These are phyloP conservation scores for Ustilago loliicola DNA, from an alignment of 1,284 basidiomycete genomes.

Conservation along the genomic window DNA sequence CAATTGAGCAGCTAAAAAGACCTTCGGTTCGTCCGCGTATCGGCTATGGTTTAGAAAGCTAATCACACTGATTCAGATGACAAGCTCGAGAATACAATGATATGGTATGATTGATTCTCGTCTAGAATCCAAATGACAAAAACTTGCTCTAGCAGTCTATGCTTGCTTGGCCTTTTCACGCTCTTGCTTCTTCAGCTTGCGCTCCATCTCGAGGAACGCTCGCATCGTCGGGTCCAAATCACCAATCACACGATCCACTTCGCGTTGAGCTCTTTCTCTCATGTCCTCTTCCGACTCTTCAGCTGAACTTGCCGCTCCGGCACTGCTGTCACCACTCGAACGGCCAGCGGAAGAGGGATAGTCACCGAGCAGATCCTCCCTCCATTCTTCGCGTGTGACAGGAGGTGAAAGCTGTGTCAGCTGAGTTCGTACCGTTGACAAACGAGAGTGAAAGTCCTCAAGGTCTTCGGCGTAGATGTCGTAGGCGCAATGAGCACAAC, in stretches of 20 bases:
- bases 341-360: conserved; percentile 68
- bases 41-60: too few relatives aligned
- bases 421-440: conserved; percentile 74
- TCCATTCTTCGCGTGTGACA: conserved; percentile 76
- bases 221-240: conserved; percentile 64
- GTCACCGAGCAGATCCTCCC: conserved; percentile 70
- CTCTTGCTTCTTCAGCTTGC: conserved; percentile 59
- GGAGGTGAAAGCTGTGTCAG: conserved; percentile 75
- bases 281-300: conserved; percentile 18
- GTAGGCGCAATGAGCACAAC: conserved; percentile 88
- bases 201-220: conserved; percentile 67
- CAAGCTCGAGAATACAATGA: neutral
- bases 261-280: conserved; percentile 43
- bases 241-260: conserved; percentile 52
- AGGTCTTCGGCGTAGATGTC: conserved; percentile 85
- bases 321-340: neutral
- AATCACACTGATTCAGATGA: too few relatives aligned
- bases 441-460: conserved; percentile 76
- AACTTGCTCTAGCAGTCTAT: neutral
- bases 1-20: too few relatives aligned
- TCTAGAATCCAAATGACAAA: neutral
- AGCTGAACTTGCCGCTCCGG: neutral
- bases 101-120: neutral
- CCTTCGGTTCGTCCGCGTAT: too few relatives aligned
- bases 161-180: conserved; percentile 25